These are phyloP conservation scores for Geranomyces michiganensis DNA, from an alignment of 192 early-diverging fungal genomes.

Conservation along the genomic window DNA sequence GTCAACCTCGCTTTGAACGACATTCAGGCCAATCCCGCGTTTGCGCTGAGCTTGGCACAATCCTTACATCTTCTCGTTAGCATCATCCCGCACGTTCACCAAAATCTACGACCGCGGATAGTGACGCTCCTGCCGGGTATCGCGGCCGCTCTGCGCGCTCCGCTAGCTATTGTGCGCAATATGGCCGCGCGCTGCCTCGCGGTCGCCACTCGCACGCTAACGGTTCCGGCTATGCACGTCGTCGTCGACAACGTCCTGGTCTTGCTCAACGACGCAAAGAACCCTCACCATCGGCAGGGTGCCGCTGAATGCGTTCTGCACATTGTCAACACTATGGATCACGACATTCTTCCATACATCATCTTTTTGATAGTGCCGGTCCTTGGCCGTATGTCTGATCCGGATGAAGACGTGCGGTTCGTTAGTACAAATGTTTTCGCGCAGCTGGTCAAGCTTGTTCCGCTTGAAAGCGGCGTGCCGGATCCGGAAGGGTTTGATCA, in stretches of 20 bases:
- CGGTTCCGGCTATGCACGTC: conserved; percentile 73
- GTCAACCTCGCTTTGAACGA: not conserved
- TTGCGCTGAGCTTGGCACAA: conserved; percentile 59
- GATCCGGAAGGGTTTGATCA: conserved; percentile 86
- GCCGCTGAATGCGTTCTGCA: conserved; percentile 84
- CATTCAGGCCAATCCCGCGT: not conserved
- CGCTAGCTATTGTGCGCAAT: conserved; percentile 75
- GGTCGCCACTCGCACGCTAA: conserved; percentile 67
- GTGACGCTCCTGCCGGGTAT: conserved; percentile 67
- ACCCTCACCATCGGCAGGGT: conserved; percentile 78
- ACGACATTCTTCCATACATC: conserved; percentile 90
- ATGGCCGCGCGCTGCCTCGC: conserved; percentile 80
- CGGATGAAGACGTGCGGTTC: conserved; percentile 85
- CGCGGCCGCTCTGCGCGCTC: conserved; percentile 64
- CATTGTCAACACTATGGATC: conserved; percentile 75
- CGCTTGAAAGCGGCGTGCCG: conserved; percentile 92
- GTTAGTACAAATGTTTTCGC: conserved; percentile 95
- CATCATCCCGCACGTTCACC: conserved; percentile 61
- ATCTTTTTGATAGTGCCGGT: conserved; percentile 97
- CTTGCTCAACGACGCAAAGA: conserved; percentile 71
- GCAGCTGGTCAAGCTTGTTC: conserved; percentile 90
- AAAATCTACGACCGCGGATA: conserved; percentile 58
- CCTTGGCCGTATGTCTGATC: conserved; percentile 95
- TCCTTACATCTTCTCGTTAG: conserved; percentile 72
- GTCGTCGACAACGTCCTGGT: conserved; percentile 81